Evolutionary conservation across 23 red algal species (phyloP).

Genomic region (Pyropia yezoensis): DNA sequence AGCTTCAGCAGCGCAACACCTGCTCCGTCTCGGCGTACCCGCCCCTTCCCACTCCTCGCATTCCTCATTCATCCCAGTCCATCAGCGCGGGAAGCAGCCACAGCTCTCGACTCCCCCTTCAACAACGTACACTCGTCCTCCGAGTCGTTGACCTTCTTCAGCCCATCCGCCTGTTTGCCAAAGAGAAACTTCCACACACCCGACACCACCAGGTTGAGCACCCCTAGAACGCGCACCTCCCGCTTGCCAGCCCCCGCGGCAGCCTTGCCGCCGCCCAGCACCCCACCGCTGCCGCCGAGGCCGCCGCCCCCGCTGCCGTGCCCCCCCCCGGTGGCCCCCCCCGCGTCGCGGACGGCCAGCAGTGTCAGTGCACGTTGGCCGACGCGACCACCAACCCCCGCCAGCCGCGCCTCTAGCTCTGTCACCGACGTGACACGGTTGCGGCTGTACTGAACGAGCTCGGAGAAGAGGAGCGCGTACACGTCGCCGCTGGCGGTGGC

Average conservation of each 20-base stretch:
- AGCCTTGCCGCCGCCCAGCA: slow-evolving; percentile 5
- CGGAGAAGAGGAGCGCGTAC: slow-evolving; percentile 45
- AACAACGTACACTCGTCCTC: slow-evolving; percentile 72
- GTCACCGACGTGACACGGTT: slow-evolving; percentile 73
- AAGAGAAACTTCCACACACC: slow-evolving; percentile 80
- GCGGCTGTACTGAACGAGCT: slow-evolving; percentile 73
- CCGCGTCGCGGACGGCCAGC: slow-evolving; percentile 33
- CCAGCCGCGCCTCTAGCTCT: slow-evolving; percentile 68
- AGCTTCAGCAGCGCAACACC: too few species aligned
- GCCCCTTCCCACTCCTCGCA: too few species aligned
- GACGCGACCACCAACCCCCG: slow-evolving; percentile 57
- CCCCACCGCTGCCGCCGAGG: not conserved
- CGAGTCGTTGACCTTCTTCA: slow-evolving; percentile 83
- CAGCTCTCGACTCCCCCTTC: too few species aligned
- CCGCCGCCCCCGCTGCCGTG: not conserved
- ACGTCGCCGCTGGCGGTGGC: too few species aligned
- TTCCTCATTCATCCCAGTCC: too few species aligned
- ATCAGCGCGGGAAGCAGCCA: too few species aligned
- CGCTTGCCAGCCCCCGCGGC: slow-evolving; percentile 7
- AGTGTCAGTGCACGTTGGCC: slow-evolving; percentile 58
- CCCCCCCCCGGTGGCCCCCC: not conserved
- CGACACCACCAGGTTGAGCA: slow-evolving; percentile 57
- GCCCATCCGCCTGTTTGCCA: slow-evolving; percentile 70
- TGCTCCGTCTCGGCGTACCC: too few species aligned
- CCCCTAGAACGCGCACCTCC: slow-evolving; percentile 40